Base-by-base conservation (phyloP, 352 stramenopile genomes). In the Phytophthora sp. region DNA sequence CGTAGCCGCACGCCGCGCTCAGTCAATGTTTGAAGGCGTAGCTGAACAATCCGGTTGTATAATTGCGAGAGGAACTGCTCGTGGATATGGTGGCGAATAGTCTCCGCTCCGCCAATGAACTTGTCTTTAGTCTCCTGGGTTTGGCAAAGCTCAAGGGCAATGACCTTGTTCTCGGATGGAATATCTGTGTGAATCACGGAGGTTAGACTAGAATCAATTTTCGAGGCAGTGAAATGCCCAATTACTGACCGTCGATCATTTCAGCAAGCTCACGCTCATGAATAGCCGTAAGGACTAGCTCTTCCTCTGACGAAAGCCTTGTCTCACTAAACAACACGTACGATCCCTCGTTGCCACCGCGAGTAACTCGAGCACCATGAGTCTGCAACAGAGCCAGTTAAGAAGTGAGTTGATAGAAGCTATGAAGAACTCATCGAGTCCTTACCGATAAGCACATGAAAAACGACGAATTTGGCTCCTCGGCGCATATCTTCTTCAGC, bases 311-410 rank as follows among this genome's bases (percentile, higher is more conserved):
- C 3, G 82, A 83, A 12, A 94, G 52, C 2, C 81, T 77, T 4
- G 79, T 76, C 42, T 94, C 81, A n/a, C 69, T 81, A 57, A 93
- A 94, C 2, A 93, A 31, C 2, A 93, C 63, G 42, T 88, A 94
- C 0, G 81, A 91, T 15, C 86, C 86, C 50, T 82, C 69, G 29
- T 91, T 90, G 9, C 57, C 33, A 8, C 82, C 86, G 16, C 66
- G 59, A 7, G 72, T 73, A 21, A 94, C 81, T 29, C 77, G 71
- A 50, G 79, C 86, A n/a, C 82, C 83, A 55, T 93, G 86, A 7
- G 76, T 84, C 86, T 94, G 56, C 26, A 29, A n/a, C 5, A n/a
- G 15, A 26, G 54, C 4, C 18, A 47, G 3, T 5, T 21, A 23
- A 26, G 35, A 13, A 7, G 16, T 66, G 23, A 51, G 27, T 11